phyloP scores from a whole-genome alignment of 768 basidiomycete genomes.

The Suillus lakei region DNA sequence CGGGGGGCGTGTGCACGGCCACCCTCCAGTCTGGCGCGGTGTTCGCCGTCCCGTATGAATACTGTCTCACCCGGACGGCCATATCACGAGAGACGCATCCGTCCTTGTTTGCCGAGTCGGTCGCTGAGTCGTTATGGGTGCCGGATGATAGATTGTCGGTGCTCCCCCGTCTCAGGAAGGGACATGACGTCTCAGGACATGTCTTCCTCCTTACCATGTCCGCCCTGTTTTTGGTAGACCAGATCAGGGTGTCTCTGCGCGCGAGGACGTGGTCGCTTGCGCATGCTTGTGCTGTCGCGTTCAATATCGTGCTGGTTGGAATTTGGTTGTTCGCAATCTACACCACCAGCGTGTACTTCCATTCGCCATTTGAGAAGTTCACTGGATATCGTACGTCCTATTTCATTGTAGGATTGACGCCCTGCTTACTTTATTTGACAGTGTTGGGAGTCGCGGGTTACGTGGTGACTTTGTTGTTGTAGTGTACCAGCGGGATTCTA shows the following conservation, averaged over 20 bases:
- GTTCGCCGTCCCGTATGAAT: conserved; percentile 57
- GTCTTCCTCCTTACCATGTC: conserved; percentile 87
- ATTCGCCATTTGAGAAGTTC: conserved; percentile 85
- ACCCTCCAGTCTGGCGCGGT: conserved; percentile 58
- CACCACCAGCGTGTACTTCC: conserved; percentile 91
- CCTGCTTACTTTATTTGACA: conserved; percentile 22
- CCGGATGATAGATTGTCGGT: conserved; percentile 48
- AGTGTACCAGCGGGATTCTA: background rate
- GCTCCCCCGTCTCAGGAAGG: conserved; percentile 69
- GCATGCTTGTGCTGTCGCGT: conserved; percentile 53
- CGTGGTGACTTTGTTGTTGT: conserved; percentile 32
- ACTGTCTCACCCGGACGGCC: conserved; percentile 55
- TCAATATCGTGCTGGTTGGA: conserved; percentile 52
- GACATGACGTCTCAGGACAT: conserved; percentile 95
- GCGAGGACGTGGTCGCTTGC: conserved; percentile 41
- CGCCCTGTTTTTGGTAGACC: conserved; percentile 77
- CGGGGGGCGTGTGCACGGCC: conserved; percentile 82
- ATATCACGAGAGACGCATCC: conserved; percentile 70
- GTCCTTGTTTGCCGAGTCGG: conserved; percentile 53
- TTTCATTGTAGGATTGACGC: background rate
- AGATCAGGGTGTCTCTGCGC: conserved; percentile 62
- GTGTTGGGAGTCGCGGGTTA: conserved; percentile 45
- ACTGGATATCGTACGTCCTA: conserved; percentile 76
- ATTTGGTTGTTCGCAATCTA: conserved; percentile 77
- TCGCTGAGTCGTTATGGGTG: conserved; percentile 25